These are phyloP conservation scores for Cryoendolithus antarcticus DNA, from an alignment of 2,329 filamentous ascomycete genomes.

Conservation along the genomic window DNA sequence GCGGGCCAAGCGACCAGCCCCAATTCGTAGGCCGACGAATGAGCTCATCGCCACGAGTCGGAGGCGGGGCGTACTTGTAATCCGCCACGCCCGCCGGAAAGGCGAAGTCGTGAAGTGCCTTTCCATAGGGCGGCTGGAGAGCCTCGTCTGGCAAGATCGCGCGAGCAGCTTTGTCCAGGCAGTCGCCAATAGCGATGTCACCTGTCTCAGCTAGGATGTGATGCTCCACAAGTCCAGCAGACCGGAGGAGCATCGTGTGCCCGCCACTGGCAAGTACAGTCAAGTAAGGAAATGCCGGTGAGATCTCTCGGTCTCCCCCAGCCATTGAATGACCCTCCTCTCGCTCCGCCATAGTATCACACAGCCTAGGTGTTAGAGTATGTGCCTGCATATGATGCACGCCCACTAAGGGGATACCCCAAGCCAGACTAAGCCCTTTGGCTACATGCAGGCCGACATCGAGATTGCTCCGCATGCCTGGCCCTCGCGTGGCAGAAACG, in stretches of 20 bases:
- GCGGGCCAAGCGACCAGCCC: slow-evolving; percentile 59
- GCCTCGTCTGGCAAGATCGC: slow-evolving; percentile 54
- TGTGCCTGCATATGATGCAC: slow-evolving; percentile 98
- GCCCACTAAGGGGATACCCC: slow-evolving; percentile 68
- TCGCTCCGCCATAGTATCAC: slow-evolving; percentile 1
- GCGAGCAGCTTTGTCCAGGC: slow-evolving; percentile 77
- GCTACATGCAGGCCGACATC: slow-evolving; percentile 68
- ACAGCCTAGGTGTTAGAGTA: slow-evolving; percentile 73
- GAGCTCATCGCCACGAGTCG: slow-evolving; percentile 46
- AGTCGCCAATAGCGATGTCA: slow-evolving; percentile 84
- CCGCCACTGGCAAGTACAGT: slow-evolving; percentile 85
- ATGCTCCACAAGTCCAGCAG: slow-evolving; percentile 55
- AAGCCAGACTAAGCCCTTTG: slow-evolving; percentile 76
- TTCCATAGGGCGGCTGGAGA: slow-evolving; percentile 66
- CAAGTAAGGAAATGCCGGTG: slow-evolving; percentile 67
- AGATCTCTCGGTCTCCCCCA: slow-evolving; percentile 1
- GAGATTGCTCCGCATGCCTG: slow-evolving; percentile 74
- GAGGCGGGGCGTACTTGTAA: slow-evolving; percentile 49
- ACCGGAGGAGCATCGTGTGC: slow-evolving; percentile 77
- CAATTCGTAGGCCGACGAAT: slow-evolving; percentile 34
- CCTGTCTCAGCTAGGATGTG: slow-evolving; percentile 56
- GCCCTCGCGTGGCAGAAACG: slow-evolving; percentile 78
- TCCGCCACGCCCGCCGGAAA: slow-evolving; percentile 42
- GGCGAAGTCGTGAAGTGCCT: slow-evolving; percentile 65
- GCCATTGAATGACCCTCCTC: slow-evolving; percentile 1